Conservation (phyloP, 306 rosid genomes). For the Cicer arietinum region DNA sequence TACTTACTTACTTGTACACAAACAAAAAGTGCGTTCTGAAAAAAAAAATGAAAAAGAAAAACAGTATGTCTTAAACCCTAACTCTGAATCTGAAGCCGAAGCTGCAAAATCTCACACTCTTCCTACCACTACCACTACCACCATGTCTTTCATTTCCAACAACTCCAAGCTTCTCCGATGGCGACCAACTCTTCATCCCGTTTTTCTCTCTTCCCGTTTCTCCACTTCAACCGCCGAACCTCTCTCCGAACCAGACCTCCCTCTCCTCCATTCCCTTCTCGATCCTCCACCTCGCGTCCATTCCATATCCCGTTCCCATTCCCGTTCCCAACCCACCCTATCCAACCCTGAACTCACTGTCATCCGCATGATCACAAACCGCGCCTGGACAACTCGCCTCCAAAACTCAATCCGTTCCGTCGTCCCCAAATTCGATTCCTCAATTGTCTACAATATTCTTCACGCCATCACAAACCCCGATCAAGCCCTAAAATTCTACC, state of each 20-base stretch:
- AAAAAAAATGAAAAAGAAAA: background rate
- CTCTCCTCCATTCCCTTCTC: background rate
- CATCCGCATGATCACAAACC: constrained; percentile 78
- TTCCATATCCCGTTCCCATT: background rate
- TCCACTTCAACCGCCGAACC: constrained; percentile 48
- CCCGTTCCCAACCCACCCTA: background rate
- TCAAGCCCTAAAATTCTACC: constrained; percentile 82
- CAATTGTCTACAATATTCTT: constrained; percentile 75
- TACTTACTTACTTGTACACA: too few species aligned
- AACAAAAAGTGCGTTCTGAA: too few species aligned
- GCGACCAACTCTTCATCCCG: constrained; percentile 44
- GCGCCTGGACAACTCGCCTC: constrained; percentile 92
- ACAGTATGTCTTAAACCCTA: background rate
- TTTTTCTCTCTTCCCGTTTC: constrained; percentile 36
- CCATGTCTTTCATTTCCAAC: constrained; percentile 62
- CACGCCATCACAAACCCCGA: constrained; percentile 68
- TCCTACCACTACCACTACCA: background rate
- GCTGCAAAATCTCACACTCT: background rate
- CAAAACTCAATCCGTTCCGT: constrained; percentile 77
- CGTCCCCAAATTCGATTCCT: constrained; percentile 67
- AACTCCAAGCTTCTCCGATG: constrained; percentile 59
- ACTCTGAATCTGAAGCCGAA: background rate
- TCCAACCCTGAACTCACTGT: constrained; percentile 53
- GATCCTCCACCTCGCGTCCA: background rate
- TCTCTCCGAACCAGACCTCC: constrained; percentile 32